Percentiles rank a stretch among this genome's conserved stretches.
phyloP scores from a whole-genome alignment of 805 yeast species.

The Nakazawaea sp. region DNA sequence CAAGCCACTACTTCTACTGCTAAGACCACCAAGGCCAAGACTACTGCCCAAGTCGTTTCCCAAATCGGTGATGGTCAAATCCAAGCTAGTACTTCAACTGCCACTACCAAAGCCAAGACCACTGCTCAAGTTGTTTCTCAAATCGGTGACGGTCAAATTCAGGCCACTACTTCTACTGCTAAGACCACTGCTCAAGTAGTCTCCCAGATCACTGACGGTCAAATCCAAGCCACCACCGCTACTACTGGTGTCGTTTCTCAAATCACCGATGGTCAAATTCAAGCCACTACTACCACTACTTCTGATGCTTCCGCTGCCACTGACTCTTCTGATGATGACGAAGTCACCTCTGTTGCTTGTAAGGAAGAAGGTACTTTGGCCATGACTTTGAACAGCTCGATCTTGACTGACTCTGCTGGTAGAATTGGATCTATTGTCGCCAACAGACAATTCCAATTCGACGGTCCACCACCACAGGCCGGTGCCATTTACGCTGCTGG shows the following conservation, averaged over 20 bases:
- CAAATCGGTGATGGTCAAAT: constrained; percentile 43
- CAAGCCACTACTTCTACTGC: constrained; percentile 36
- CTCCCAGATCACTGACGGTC: constrained; percentile 31
- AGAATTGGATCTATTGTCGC: constrained; percentile 57
- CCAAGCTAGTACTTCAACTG: constrained; percentile 29
- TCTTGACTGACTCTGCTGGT: constrained; percentile 39
- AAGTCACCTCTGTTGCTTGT: constrained; percentile 25
- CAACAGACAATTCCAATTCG: constrained; percentile 60
- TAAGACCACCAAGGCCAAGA: constrained; percentile 21
- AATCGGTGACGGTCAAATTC: constrained; percentile 43
- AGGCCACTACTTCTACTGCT: constrained; percentile 29
- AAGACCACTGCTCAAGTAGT: constrained; percentile 25
- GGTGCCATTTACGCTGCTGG: constrained; percentile 48
- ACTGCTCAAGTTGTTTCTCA: constrained; percentile 31
- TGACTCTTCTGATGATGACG: constrained; percentile 12
- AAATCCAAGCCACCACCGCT: constrained; percentile 28
- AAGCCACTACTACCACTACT: constrained; percentile 29
- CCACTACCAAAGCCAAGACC: constrained; percentile 18
- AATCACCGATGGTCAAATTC: constrained; percentile 41
- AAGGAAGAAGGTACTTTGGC: constrained; percentile 30
- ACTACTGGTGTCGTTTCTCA: constrained; percentile 31
- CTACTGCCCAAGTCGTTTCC: constrained; percentile 20
- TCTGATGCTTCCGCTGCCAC: constrained; percentile 14
- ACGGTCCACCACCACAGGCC: constrained; percentile 62
- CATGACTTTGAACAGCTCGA: constrained; percentile 32